Conservation (phyloP, 2,329 filamentous ascomycete species). For the Beauveria asiatica region DNA sequence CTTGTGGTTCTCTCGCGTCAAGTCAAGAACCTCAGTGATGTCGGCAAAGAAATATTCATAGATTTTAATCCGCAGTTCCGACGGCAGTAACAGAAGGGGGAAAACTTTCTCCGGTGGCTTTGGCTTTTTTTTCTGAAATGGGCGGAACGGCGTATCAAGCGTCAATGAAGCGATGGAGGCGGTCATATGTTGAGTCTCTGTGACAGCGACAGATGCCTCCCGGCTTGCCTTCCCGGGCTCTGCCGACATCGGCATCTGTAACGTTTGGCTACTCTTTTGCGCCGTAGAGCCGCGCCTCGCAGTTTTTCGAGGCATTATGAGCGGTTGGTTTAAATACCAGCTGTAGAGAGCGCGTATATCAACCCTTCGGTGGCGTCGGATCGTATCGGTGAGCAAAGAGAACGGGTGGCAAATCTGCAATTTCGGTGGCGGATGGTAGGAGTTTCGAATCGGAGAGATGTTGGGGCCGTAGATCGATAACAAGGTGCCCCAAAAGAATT, state of each 20-base stretch:
- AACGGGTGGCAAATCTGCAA: slow-evolving; percentile 5
- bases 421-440: neutral
- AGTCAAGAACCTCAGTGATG: slow-evolving; percentile 49
- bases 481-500: no score
- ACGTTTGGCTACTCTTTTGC: slow-evolving; percentile 1
- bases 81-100: slow-evolving; percentile 57
- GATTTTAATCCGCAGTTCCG: slow-evolving; percentile 61
- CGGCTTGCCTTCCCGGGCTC: slow-evolving; percentile 16
- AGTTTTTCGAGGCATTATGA: slow-evolving; percentile 17
- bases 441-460: neutral
- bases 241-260: slow-evolving; percentile 18
- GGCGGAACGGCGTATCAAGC: slow-evolving; percentile 29
- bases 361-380: slow-evolving; percentile 11
- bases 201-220: slow-evolving; percentile 28
- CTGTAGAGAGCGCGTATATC: neutral
- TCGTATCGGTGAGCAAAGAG: neutral
- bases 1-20: slow-evolving; percentile 58
- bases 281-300: slow-evolving; percentile 26
- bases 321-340: neutral
- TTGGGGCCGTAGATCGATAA: neutral
- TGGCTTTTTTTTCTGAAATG: slow-evolving; percentile 22
- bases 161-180: slow-evolving; percentile 36
- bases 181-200: slow-evolving; percentile 32
- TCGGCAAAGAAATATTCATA: slow-evolving; percentile 56
- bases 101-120: slow-evolving; percentile 40